Conservation (phyloP, 805 yeast species). For the Wickerhamomyces mucosus region DNA sequence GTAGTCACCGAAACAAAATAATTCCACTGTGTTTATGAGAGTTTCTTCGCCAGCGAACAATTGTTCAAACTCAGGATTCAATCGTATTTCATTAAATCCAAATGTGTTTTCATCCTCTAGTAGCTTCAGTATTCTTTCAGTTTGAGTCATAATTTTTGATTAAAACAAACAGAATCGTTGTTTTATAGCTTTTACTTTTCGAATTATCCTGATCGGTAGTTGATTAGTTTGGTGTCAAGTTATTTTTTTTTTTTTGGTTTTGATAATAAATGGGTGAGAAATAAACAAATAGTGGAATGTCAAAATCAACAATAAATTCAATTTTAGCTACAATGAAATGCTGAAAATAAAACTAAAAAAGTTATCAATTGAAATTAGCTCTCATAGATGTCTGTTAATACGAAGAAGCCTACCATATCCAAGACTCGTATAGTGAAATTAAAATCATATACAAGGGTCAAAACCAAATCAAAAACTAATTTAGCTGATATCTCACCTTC, state of each 20-base stretch:
- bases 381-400: too few relatives aligned
- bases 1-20: constrained; percentile 19
- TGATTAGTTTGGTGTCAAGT: too few relatives aligned
- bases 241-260: too few relatives aligned
- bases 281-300: too few relatives aligned
- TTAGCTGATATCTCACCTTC: background rate
- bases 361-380: too few relatives aligned
- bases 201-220: too few relatives aligned
- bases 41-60: constrained; percentile 4
- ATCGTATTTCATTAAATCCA: constrained; percentile 18
- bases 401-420: background rate
- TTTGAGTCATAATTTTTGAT: background rate
- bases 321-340: background rate
- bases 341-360: background rate
- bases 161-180: too few relatives aligned
- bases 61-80: constrained; percentile 1
- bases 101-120: constrained; percentile 13
- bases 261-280: too few relatives aligned
- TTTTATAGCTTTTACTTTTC: too few relatives aligned
- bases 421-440: background rate
- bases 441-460: background rate
- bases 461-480: background rate
- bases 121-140: background rate
- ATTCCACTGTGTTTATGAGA: constrained; percentile 13
- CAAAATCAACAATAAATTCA: too few relatives aligned